Base-by-base conservation (phyloP, 176 grass and related monocot genomes). In the Olyra latifolia region DNA sequence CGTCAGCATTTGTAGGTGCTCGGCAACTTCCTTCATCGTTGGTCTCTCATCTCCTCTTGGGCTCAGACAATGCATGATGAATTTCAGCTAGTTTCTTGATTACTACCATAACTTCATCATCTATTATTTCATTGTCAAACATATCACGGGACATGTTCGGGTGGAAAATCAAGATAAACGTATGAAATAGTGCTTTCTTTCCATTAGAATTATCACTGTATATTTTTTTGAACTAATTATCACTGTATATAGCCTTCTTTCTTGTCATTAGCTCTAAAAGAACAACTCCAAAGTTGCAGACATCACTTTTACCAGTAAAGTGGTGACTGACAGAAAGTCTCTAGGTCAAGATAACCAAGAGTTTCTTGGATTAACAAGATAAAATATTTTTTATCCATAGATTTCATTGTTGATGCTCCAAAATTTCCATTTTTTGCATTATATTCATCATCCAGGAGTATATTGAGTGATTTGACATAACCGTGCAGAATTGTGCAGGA, bases 341-440 rank as follows among this genome's bases (percentile, higher is more conserved):
- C 91, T 0, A 74, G 88, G 40, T 97, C 88, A 57, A 93, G 83
- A 56, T 97, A 97, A 2, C 91, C 88, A 6, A 93, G 66, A 3
- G 90, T 97, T 19, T 88, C 94, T 60, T 97, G 94, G 17, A 89
- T 82, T 41, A 92, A 88, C 59, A 87, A 85, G 32, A 89, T 91
- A 19, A 91, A 66, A 53, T 97, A 85, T 54, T 75, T 87, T 30
- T 90, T 38, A 20, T 85, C 90, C 17, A 85, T 65, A 43, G 78
- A 49, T 22, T 89, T 87, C 0, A 93, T 84, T 2, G 86, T 64
- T 24, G 88, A 97, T 57, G 88, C 88, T 17, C 91, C 87, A 63
- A 93, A 93, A 75, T 93, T 84, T 56, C 83, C 81, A 6, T 85
- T 76, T 68, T 91, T 89, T 45, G 78, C 74, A 43, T 82, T 83